Evolutionary conservation across 192 early-diverging fungal species (phyloP), one percentile per base, ranked within the genome.

Genomic region (Borealophlyctis nickersoniae): DNA sequence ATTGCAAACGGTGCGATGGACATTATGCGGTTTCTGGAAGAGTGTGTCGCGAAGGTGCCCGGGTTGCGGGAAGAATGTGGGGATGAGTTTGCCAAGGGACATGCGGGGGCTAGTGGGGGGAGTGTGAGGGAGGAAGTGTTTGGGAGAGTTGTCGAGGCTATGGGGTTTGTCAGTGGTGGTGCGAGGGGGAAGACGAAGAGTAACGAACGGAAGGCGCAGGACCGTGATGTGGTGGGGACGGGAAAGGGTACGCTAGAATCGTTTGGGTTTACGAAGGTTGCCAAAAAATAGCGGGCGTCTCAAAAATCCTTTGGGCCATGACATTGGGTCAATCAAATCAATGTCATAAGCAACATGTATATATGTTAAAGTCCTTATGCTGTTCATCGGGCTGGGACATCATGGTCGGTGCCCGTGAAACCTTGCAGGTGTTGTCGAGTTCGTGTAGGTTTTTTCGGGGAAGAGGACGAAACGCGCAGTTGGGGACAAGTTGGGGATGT

Each of bases 151-250:
- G 7, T 58, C 13, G 13, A 58, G 33, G 27, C n/a, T n/a, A 34
- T 58, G 32, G 57, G 57, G 0, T 58, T 58, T 58, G n/a, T n/a
- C n/a, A n/a, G n/a, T n/a, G 57, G 35, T 26, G n/a, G n/a, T n/a
- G 32, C 27, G 32, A 34, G 35, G 23, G n/a, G 30, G n/a, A n/a
- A n/a, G n/a, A n/a, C n/a, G n/a, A 34, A 0, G 1, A n/a, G 16
- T 1, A 33, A 58, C 14, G 19, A 19, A 45, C 7, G 19, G 39
- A 1, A 58, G 32, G 2, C 4, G 57, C 26, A 58, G 32, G 33
- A 58, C 9, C 0, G 14, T 24, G 24, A 9, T 11, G 34, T 22
- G 33, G n/a, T n/a, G n/a, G n/a, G n/a, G n/a, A 29, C 14, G 28
- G 28, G 13, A 19, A 58, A n/a, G n/a, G 34, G n/a, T 11, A 34